A percentile compares a stretch with the other conserved stretches of the same genome.
phyloP scores from a whole-genome alignment of 164 flowering plant genomes.

The Piper longum region DNA sequence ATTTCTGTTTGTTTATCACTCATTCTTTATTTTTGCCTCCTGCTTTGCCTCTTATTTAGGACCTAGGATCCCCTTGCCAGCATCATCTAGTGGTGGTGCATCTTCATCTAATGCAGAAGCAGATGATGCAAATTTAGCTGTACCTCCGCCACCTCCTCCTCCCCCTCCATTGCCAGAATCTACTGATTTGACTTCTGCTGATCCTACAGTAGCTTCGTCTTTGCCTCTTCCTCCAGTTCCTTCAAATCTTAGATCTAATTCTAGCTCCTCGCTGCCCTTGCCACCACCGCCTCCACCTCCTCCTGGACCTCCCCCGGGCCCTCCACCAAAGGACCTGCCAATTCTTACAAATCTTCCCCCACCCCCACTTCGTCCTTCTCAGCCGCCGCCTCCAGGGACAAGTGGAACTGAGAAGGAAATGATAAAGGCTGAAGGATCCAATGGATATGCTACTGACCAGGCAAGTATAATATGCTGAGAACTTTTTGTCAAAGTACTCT shows the following conservation, averaged over 20 bases:
- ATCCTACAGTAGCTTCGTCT: constrained; percentile 42
- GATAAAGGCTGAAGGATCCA: constrained; percentile 20
- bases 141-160: constrained; percentile 68
- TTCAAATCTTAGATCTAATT: constrained; percentile 33
- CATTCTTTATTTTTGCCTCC: background rate
- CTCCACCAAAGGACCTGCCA: constrained; percentile 51
- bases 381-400: constrained; percentile 70
- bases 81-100: constrained; percentile 53
- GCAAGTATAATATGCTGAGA: constrained; percentile 15
- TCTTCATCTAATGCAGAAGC: constrained; percentile 52
- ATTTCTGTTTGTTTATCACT: background rate
- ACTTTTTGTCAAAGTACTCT: background rate
- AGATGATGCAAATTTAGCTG: constrained; percentile 43
- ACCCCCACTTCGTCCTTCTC: constrained; percentile 24
- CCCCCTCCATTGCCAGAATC: constrained; percentile 55
- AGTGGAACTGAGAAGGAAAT: constrained; percentile 29
- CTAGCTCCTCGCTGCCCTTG: constrained; percentile 36
- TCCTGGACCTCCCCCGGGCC: constrained; percentile 65
- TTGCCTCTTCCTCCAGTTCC: constrained; percentile 64
- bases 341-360: constrained; percentile 40
- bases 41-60: constrained; percentile 26
- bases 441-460: constrained; percentile 23
- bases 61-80: constrained; percentile 65
- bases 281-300: constrained; percentile 83
- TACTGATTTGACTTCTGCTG: constrained; percentile 27